Evolutionary conservation across 371 early-diverging fungal genomes (phyloP).

Genomic region (Fennellomyces sp.): DNA sequence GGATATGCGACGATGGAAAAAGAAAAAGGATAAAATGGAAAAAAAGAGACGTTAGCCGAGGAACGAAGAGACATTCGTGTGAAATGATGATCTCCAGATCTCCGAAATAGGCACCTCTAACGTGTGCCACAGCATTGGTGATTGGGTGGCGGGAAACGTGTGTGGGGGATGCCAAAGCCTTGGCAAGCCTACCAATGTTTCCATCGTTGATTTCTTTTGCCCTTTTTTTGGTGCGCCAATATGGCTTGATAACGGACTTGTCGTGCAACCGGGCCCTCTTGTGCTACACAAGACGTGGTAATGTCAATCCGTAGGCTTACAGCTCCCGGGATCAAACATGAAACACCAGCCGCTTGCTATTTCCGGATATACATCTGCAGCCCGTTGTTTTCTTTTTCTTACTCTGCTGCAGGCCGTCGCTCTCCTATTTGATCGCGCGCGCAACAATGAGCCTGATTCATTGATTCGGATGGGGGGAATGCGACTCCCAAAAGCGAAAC

Average conservation of each 20-base stretch:
- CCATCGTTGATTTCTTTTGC: not conserved
- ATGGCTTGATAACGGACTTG: too few species aligned
- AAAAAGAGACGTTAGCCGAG: conserved; percentile 3
- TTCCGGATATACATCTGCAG: too few species aligned
- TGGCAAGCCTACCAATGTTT: not conserved
- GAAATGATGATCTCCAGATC: conserved; percentile 11
- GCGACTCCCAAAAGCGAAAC: not conserved
- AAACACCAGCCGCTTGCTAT: too few species aligned
- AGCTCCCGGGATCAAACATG: too few species aligned
- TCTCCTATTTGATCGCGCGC: not conserved
- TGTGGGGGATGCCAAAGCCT: not conserved
- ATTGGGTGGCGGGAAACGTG: conserved; percentile 1
- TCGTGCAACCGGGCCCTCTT: too few species aligned
- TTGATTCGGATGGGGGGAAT: not conserved
- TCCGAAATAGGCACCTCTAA: conserved; percentile 5
- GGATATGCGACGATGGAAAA: not conserved
- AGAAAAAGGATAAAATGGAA: not conserved
- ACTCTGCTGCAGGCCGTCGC: too few species aligned
- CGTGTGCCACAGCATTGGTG: conserved; percentile 3
- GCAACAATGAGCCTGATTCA: not conserved
- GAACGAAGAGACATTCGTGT: not conserved
- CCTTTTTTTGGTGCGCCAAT: not conserved
- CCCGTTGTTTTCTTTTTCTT: too few species aligned
- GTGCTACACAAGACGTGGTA: too few species aligned
- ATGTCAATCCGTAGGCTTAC: too few species aligned